Evolutionary conservation across 495 filamentous ascomycete genomes (phyloP).

Genomic region (Cryomyces minteri): DNA sequence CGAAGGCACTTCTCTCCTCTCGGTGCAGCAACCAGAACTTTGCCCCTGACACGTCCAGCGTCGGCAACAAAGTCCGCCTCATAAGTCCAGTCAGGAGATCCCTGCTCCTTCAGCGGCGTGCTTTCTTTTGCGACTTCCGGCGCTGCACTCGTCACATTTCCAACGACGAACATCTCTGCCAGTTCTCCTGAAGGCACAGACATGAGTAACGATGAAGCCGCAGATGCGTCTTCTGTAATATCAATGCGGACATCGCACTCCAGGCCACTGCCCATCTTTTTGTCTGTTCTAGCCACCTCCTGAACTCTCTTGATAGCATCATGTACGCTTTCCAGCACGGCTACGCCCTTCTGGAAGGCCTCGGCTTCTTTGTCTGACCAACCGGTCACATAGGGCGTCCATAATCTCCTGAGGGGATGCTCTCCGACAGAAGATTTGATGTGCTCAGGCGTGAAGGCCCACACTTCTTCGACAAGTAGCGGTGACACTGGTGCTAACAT

Average conservation of each 20-base stretch:
- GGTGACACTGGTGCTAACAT: slow-evolving; percentile 72
- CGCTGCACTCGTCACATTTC: slow-evolving; percentile 34
- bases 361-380: slow-evolving; percentile 8
- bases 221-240: slow-evolving; percentile 2
- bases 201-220: slow-evolving; percentile 8
- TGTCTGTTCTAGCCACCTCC: slow-evolving; percentile 43
- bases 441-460: slow-evolving; percentile 50
- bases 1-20: slow-evolving; percentile 55
- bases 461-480: slow-evolving; percentile 72
- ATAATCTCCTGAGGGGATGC: not conserved
- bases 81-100: slow-evolving; percentile 1
- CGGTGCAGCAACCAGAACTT: slow-evolving; percentile 48
- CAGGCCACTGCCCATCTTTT: slow-evolving; percentile 54
- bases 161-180: slow-evolving; percentile 59
- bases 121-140: not conserved
- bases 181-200: slow-evolving; percentile 32
- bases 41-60: slow-evolving; percentile 22
- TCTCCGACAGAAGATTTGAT: slow-evolving; percentile 26
- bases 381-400: not conserved
- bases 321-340: slow-evolving; percentile 21
- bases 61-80: slow-evolving; percentile 28
- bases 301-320: slow-evolving; percentile 49
- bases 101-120: not conserved
- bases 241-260: slow-evolving; percentile 40
- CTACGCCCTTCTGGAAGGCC: slow-evolving; percentile 10